A percentile compares a stretch with the other conserved stretches of the same genome.
Evolutionary conservation across 139 green algal genomes (phyloP).

Genomic region (Chlorella sp.): DNA sequence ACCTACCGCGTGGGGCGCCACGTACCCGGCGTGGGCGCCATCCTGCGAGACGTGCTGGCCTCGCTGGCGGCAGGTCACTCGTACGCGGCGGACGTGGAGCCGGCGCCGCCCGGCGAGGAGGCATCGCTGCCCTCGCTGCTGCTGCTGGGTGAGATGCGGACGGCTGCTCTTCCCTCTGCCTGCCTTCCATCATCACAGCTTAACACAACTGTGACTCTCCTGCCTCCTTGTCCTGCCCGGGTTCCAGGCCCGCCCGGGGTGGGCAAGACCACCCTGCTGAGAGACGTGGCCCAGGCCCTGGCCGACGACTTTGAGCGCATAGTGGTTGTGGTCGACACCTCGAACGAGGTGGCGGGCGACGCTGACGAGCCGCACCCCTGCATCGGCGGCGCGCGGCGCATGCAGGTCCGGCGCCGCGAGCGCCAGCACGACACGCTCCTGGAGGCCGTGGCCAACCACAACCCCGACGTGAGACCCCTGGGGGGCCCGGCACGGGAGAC

Average conservation of each 20-base stretch:
- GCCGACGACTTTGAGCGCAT: constrained; percentile 46
- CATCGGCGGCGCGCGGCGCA: constrained; percentile 60
- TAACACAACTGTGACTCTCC: neutral
- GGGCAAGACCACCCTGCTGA: constrained; percentile 88
- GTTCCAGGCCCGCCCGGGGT: constrained; percentile 53
- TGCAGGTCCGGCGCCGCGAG: constrained; percentile 57
- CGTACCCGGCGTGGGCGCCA: neutral
- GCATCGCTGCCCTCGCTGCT: constrained; percentile 37
- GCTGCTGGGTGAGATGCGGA: constrained; percentile 35
- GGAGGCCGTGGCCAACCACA: constrained; percentile 92
- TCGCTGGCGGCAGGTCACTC: constrained; percentile 28
- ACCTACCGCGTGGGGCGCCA: constrained; percentile 76
- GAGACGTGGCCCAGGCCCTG: constrained; percentile 74
- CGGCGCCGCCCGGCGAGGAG: too few species aligned
- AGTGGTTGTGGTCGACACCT: constrained; percentile 92
- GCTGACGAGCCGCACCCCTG: constrained; percentile 77
- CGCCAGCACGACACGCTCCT: constrained; percentile 72
- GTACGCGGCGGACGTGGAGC: neutral
- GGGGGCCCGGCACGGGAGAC: too few species aligned
- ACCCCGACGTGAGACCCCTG: constrained; percentile 62
- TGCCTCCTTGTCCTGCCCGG: neutral
- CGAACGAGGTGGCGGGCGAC: constrained; percentile 94
- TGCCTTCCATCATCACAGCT: neutral
- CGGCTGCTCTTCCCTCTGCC: too few species aligned
- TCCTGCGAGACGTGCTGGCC: too few species aligned